Evolutionary conservation across 208 protist genomes (phyloP).

Genomic region (Blastocrithidia nonstop): DNA sequence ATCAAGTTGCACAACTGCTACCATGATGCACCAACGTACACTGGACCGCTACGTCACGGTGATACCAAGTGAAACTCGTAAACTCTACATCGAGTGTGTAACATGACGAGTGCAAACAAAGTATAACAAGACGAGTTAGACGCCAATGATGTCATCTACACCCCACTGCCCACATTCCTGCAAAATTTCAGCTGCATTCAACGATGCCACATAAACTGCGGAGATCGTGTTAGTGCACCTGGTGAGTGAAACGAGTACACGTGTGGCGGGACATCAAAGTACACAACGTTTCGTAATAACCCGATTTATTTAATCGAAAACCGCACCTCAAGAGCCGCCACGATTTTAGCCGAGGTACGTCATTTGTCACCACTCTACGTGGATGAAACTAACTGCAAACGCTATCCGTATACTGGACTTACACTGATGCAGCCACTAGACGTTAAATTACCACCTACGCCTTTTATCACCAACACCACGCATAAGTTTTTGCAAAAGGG

Average conservation of each 20-base stretch:
- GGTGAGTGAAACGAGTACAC: conserved; percentile 60
- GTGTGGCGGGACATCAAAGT: conserved; percentile 53
- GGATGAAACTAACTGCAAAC: conserved; percentile 37
- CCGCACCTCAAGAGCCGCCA: conserved; percentile 37
- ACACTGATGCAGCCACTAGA: conserved; percentile 52
- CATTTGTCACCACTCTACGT: conserved; percentile 28
- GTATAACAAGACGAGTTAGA: conserved; percentile 14
- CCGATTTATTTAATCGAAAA: conserved; percentile 78
- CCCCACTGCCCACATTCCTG: conserved; percentile 57
- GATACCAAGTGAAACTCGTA: conserved; percentile 17
- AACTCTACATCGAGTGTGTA: conserved; percentile 10
- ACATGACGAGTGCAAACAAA: conserved; percentile 28
- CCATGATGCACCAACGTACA: conserved; percentile 34
- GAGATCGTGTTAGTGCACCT: conserved; percentile 45
- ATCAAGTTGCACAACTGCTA: conserved; percentile 73
- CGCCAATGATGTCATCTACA: conserved; percentile 28
- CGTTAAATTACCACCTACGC: conserved; percentile 38
- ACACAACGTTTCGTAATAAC: conserved; percentile 76
- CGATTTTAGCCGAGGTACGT: conserved; percentile 52
- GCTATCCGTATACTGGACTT: conserved; percentile 71
- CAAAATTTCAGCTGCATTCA: conserved; percentile 71
- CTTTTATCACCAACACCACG: conserved; percentile 53
- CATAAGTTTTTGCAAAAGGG: conserved; percentile 68
- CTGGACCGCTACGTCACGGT: conserved; percentile 9
- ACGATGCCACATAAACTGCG: conserved; percentile 75